Base-by-base conservation (phyloP, 2,329 filamentous ascomycete species). In the Colletotrichum liaoningense region DNA sequence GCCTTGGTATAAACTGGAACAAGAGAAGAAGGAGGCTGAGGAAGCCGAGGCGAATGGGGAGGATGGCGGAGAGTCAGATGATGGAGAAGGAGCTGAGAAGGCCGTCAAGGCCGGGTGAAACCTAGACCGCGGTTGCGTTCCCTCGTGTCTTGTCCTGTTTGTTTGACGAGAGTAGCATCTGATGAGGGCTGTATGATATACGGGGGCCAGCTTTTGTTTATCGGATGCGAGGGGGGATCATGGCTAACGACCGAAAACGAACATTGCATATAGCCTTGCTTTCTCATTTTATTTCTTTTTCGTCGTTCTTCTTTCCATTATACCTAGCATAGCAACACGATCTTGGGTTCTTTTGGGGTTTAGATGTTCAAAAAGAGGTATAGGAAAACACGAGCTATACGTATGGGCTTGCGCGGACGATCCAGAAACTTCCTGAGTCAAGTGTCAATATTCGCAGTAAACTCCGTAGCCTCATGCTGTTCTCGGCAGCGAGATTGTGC, bases 1-100 rank as follows among this genome's bases (percentile, higher is more conserved):
- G 26, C 70, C 70, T 3, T 73, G 70, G 70, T 73, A 70, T 35
- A 73, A 63, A n/a, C 6, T 73, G 6, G 42, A 70, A 1, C 24
- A 35, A 6, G 42, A 55, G 12, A 33, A 69, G 16, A 69, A 73
- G 35, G 19, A 59, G 19, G 42, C 42, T 49, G 42, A 49, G 42
- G 42, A 49, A 7, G 42, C 42, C 2, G 69, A 52, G 16, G 49
- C 35, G 24, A 16, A 1, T 14, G 68, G 60, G 33, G 33, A 67
- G 4, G 68, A 30, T 3, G 30, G 46, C 0, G n/a, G 19, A 1
- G 16, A 42, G 4, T 24, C 56, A 4, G 33, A 22, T 1, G 63
- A 55, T 7, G 46, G 30, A 28, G 56, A n/a, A 38, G 55, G 55
- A 30, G 22, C 24, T 11, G 46, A 26, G n/a, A 54, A 63, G 60